These are phyloP conservation scores for Colletotrichum chlorophyti DNA, from an alignment of 2,329 filamentous ascomycete species.

Conservation along the genomic window DNA sequence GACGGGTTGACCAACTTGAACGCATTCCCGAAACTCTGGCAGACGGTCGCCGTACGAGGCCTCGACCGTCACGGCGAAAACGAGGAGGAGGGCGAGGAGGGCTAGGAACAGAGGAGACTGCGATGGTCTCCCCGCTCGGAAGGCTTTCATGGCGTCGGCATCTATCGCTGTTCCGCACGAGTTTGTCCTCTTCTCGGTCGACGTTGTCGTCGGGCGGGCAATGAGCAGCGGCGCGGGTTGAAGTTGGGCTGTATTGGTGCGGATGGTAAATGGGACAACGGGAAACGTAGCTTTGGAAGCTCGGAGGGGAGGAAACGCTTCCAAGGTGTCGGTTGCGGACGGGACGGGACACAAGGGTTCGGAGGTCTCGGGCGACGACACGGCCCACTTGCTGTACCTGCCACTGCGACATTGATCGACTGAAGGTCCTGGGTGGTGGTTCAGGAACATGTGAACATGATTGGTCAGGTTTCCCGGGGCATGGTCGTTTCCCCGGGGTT, in stretches of 20 bases:
- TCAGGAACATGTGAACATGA: conserved; percentile 1
- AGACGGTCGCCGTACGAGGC: conserved; percentile 86
- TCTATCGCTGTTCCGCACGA: conserved; percentile 1
- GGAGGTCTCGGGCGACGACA: conserved; percentile 21
- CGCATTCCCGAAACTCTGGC: conserved; percentile 86
- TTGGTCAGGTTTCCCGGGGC: conserved; percentile 3
- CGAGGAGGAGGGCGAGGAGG: conserved; percentile 41
- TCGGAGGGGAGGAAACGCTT: conserved; percentile 6
- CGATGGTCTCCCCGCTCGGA: conserved; percentile 23
- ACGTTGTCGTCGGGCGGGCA: background rate
- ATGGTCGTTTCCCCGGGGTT: background rate
- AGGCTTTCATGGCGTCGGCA: conserved; percentile 26
- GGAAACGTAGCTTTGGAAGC: background rate
- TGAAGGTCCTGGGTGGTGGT: conserved; percentile 2
- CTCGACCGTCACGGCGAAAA: conserved; percentile 52
- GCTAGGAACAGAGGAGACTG: conserved; percentile 33
- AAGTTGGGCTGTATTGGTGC: too few species aligned
- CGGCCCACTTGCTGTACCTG: too few species aligned
- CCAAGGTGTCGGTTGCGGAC: conserved; percentile 21
- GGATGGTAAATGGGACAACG: background rate
- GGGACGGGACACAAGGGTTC: conserved; percentile 13
- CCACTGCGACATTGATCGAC: conserved; percentile 9
- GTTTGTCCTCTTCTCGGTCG: too few species aligned
- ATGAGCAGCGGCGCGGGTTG: background rate
- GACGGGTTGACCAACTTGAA: conserved; percentile 69